Evolutionary conservation across 768 basidiomycete genomes (phyloP), one percentile per base, ranked within the genome.

Genomic region (Tricholomella constricta): DNA sequence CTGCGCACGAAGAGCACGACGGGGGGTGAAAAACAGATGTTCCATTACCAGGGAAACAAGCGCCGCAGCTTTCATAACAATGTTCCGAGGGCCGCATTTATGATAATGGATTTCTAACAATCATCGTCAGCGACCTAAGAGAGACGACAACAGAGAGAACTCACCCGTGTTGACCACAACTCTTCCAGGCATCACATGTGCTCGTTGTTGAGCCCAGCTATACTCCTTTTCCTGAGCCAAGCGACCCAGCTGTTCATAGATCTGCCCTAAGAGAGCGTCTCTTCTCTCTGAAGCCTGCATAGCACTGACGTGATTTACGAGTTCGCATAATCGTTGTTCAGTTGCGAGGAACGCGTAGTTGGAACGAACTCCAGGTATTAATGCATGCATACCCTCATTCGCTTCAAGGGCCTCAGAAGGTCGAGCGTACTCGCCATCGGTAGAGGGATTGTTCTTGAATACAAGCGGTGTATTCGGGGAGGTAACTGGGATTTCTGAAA

Each of bases 1-100:
- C 1, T 63, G 3, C 56, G 62, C 0, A 63, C 54, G 4, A 57
- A 36, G 42, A n/a, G n/a, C n/a, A n/a, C n/a, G n/a, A n/a, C n/a
- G n/a, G n/a, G n/a, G n/a, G n/a, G n/a, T n/a, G n/a, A 65, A 61
- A 32, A 54, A 64, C 3, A 67, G 25, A 17, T 27, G 43, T 44
- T 44, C 26, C 6, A 44, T 26, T 12, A 19, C 20, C 22, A 44
- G 20, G 7, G 25, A 44, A 14, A 44, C 43, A 4, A 44, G 9
- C 3, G 43, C 27, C 3, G 43, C 22, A 15, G 43, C 43, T 17
- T 44, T 44, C 7, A 25, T 3, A 17, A 44, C 17, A 15, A 44
- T 25, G 43, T 26, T 31, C 5, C 23, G 25, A 4, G 43, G 26
- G 7, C 43, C 43, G 15, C 25, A 25, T 31, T 44, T 6, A 8